Base-by-base conservation (phyloP, 768 basidiomycete genomes). In the Amanita exitialis region DNA sequence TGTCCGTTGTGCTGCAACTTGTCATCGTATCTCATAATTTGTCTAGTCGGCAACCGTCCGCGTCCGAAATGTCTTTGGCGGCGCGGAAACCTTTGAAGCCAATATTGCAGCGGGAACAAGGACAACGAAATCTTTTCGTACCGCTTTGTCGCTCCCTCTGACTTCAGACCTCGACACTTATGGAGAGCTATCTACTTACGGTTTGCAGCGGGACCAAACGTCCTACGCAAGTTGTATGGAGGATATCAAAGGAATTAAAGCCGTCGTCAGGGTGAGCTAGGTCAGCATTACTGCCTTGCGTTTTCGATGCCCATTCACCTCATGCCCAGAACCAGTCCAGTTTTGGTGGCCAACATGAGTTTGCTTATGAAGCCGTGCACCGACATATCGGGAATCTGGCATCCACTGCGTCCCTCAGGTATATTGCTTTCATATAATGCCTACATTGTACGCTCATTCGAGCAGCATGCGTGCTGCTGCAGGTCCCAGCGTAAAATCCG, bases 61-160 rank as follows among this genome's bases (percentile, higher is more conserved):
- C 46, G 66, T 97, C 36, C 76, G 88, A 12, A 98, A 98, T 65
- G 78, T 86, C 4, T 86, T 98, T 57, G 95, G 95, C 21, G 88
- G 91, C 6, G 95, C 86, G 13, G 95, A 99, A 65, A 79, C 80
- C 0, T 71, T 98, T 45, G 86, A 90, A 59, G 90, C 85, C 12
- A 86, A 87, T 47, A 64, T 89, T 9, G 80, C 93, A 1, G 71
- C 86, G 15, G 95, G 94, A 0, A 95, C 94, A 2, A 86, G 86
- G 61, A 98, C 93, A 0, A 79, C 82, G 51, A 80, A 82, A 49
- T 80, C 93, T 0, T 94, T 89, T 66, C 77, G 90, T 53, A 86
- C 82, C 38, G 68, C 83, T 9, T 64, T 86, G 1, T 72, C 76
- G 0, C 68, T 80, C 0, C 90, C 90, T 1, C 63, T 90, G 36